These are phyloP conservation scores for Zygoascus bituminiphila DNA, from an alignment of 805 yeast species.

Conservation along the genomic window DNA sequence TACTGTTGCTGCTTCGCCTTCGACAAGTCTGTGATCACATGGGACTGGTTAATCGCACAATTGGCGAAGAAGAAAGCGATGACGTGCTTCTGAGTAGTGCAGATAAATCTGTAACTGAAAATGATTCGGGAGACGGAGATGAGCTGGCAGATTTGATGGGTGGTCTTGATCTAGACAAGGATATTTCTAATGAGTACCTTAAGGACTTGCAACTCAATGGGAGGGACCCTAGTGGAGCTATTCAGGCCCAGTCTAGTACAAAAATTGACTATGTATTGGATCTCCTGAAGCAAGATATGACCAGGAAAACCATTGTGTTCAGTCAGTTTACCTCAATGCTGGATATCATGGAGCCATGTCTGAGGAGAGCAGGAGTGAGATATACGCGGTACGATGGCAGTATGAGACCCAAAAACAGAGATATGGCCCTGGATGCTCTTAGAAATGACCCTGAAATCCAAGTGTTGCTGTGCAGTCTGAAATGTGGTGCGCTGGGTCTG, in stretches of 20 bases:
- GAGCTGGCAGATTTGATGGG: slow-evolving; percentile 24
- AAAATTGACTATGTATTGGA: slow-evolving; percentile 31
- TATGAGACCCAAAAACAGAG: slow-evolving; percentile 27
- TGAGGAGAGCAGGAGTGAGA: slow-evolving; percentile 27
- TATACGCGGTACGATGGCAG: slow-evolving; percentile 33
- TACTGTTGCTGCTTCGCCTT: slow-evolving; percentile 29
- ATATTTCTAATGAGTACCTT: not conserved
- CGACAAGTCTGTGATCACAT: slow-evolving; percentile 33
- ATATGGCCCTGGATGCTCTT: slow-evolving; percentile 24
- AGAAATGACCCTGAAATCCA: slow-evolving; percentile 23
- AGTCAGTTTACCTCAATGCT: slow-evolving; percentile 37
- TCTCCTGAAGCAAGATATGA: slow-evolving; percentile 28
- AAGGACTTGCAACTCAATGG: not conserved
- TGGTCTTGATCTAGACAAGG: slow-evolving; percentile 14
- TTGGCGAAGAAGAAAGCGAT: slow-evolving; percentile 15
- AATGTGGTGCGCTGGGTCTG: slow-evolving; percentile 39
- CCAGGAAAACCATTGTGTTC: slow-evolving; percentile 38
- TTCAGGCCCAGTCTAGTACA: slow-evolving; percentile 20
- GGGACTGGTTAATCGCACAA: slow-evolving; percentile 4
- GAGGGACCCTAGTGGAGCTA: not conserved
- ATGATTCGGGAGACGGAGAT: slow-evolving; percentile 17
- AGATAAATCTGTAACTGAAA: slow-evolving; percentile 4
- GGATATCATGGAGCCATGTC: slow-evolving; percentile 24
- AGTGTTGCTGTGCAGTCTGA: slow-evolving; percentile 36
- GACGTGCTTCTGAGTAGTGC: slow-evolving; percentile 10